A percentile compares a stretch with the other conserved stretches of the same genome.
Conservation (phyloP, 306 rosid species). For the Benincasa hispida region DNA sequence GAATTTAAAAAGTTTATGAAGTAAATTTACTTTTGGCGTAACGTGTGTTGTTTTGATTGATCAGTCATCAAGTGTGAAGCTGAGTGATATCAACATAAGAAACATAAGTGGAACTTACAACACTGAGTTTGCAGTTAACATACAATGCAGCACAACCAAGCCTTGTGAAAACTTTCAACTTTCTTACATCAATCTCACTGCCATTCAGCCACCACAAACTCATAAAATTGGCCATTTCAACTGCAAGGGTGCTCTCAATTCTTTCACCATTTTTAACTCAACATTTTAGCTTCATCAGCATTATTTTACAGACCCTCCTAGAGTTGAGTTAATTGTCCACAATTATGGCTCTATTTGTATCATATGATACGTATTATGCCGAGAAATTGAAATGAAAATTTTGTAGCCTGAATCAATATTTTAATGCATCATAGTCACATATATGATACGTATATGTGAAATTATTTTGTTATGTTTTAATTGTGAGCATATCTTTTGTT, state of each 20-base stretch:
- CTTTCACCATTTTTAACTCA: not conserved
- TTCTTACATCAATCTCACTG: not conserved
- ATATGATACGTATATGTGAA: too few species aligned
- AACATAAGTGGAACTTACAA: slow-evolving; percentile 9
- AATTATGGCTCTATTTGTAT: not conserved
- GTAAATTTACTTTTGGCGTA: not conserved
- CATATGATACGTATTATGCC: not conserved
- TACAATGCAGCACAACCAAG: not conserved
- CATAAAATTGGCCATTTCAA: not conserved
- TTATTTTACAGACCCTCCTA: too few species aligned
- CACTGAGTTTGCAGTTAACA: not conserved
- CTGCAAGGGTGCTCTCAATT: not conserved
- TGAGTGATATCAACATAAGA: not conserved
- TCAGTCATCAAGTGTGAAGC: slow-evolving; percentile 7
- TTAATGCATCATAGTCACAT: too few species aligned
- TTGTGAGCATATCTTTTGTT: too few species aligned
- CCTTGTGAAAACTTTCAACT: not conserved
- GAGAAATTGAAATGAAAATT: too few species aligned
- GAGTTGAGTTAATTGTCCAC: too few species aligned
- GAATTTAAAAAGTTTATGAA: not conserved
- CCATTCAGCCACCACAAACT: not conserved
- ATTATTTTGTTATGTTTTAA: too few species aligned
- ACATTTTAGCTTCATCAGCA: not conserved
- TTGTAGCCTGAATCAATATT: too few species aligned
- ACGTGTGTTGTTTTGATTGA: not conserved